Evolutionary conservation across 768 basidiomycete genomes (phyloP).

Genomic region (Gymnopilus junonius): DNA sequence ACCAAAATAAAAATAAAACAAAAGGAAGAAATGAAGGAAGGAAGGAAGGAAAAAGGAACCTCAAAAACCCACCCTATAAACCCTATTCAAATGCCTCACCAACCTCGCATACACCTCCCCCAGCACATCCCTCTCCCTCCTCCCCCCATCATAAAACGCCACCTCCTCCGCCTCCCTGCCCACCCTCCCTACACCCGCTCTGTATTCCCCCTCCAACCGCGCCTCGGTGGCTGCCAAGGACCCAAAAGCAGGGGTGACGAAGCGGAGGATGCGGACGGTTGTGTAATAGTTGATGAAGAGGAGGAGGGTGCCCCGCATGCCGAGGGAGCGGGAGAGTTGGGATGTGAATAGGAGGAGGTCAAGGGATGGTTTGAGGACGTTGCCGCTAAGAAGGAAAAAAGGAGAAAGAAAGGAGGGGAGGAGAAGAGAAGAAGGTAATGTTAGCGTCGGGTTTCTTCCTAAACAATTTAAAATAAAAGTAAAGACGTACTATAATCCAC

Average conservation of each 20-base stretch:
- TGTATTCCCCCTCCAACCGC: conserved; percentile 87
- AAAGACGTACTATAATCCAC: conserved; percentile 80
- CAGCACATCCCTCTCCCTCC: conserved; percentile 82
- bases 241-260: conserved; percentile 93
- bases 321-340: conserved; percentile 86
- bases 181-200: conserved; percentile 83
- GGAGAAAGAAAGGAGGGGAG: too few relatives aligned
- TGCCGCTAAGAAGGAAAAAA: conserved; percentile 68
- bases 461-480: neutral
- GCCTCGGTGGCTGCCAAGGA: conserved; percentile 88
- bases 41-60: too few relatives aligned
- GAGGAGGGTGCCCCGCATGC: conserved; percentile 79
- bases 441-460: too few relatives aligned
- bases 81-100: conserved; percentile 88
- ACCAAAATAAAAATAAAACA: neutral
- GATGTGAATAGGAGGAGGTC: conserved; percentile 92
- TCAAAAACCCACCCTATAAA: conserved; percentile 71
- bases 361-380: conserved; percentile 89
- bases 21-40: neutral
- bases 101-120: conserved; percentile 75
- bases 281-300: conserved; percentile 84
- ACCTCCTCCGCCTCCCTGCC: conserved; percentile 92
- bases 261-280: conserved; percentile 82
- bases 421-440: too few relatives aligned
- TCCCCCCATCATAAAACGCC: conserved; percentile 95